phyloP scores from a whole-genome alignment of 352 stramenopile genomes.

The Phytopythium kandeliae region DNA sequence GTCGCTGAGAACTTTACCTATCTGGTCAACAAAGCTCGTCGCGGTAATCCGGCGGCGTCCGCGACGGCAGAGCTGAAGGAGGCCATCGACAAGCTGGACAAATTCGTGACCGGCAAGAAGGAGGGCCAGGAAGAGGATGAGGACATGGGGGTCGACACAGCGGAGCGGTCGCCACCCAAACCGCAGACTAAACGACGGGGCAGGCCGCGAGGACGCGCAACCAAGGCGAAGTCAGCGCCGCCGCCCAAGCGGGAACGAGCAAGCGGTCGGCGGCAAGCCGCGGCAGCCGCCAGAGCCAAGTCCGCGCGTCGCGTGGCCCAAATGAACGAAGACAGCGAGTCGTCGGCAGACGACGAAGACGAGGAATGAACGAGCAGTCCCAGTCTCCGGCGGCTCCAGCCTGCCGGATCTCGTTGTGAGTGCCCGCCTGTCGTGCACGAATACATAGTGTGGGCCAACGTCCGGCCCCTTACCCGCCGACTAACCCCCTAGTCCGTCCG shows the following conservation, averaged over 20 bases:
- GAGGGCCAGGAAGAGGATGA: slow-evolving; percentile 45
- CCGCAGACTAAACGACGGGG: not conserved
- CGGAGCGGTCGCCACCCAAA: not conserved
- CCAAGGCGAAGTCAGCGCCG: slow-evolving; percentile 5
- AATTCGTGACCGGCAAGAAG: slow-evolving; percentile 41
- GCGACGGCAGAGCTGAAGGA: slow-evolving; percentile 69
- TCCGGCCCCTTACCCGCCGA: not conserved
- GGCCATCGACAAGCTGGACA: slow-evolving; percentile 64
- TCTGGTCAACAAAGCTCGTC: slow-evolving; percentile 63
- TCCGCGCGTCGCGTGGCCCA: slow-evolving; percentile 7
- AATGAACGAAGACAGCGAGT: slow-evolving; percentile 14
- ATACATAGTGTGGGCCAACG: not conserved
- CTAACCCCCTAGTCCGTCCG: slow-evolving; percentile 2
- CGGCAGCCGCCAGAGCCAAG: slow-evolving; percentile 20
- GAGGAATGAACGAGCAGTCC: no score
- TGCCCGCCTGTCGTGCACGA: not conserved
- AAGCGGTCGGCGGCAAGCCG: slow-evolving; percentile 14
- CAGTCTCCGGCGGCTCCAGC: no score
- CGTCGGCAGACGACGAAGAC: slow-evolving; percentile 19
- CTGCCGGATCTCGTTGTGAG: no score
- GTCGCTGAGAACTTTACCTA: slow-evolving; percentile 90
- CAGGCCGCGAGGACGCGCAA: not conserved
- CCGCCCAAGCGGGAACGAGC: slow-evolving; percentile 23
- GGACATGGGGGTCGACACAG: not conserved
- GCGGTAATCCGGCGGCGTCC: slow-evolving; percentile 25